Conservation (phyloP, 2,329 filamentous ascomycete species). For the Colletotrichum spinosum region DNA sequence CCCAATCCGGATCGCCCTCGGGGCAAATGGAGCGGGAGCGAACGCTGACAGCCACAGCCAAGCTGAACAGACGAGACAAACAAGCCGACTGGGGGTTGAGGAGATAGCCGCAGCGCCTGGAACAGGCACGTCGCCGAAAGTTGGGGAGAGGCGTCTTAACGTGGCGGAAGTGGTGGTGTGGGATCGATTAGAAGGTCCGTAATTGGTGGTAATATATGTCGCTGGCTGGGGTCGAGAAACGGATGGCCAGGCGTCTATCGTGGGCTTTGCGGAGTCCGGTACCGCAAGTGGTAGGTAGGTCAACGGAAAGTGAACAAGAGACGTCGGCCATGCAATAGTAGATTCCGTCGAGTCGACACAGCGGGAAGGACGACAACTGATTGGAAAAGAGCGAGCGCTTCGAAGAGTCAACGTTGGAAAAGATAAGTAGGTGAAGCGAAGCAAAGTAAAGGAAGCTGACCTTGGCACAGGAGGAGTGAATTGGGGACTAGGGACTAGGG, state of each 20-base stretch:
- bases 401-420: constrained; percentile 5
- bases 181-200: not conserved
- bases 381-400: constrained; percentile 9
- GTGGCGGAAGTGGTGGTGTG: constrained; percentile 4
- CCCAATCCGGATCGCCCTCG: constrained; percentile 22
- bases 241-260: not conserved
- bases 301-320: not conserved
- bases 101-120: too few species aligned
- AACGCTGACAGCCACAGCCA: not conserved
- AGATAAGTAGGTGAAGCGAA: not conserved
- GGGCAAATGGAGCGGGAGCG: constrained; percentile 5
- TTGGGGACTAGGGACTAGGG: not conserved
- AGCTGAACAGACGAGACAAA: constrained; percentile 13
- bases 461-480: not conserved
- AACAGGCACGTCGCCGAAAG: not conserved
- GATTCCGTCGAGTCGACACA: constrained; percentile 4
- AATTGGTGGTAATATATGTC: constrained; percentile 34
- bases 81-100: too few species aligned
- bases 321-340: not conserved
- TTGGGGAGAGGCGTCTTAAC: constrained; percentile 24
- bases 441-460: not conserved
- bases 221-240: not conserved
- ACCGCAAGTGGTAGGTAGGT: too few species aligned
- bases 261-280: too few species aligned
- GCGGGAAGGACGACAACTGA: constrained; percentile 5